Conservation (phyloP, 805 yeast genomes). For the Pichia phayaonensis region DNA sequence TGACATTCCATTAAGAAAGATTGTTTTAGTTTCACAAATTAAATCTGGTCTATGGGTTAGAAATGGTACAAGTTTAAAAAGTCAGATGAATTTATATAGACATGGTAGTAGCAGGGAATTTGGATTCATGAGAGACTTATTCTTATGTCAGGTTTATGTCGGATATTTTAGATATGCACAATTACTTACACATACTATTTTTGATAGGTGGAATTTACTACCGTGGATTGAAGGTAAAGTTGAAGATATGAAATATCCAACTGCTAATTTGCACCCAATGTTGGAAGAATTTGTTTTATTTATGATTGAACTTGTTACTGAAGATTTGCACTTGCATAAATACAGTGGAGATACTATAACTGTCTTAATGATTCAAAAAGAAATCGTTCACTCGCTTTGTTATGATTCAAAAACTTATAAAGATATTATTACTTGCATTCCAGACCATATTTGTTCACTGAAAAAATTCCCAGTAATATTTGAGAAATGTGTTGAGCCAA, state of each 20-base stretch:
- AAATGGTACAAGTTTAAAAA: conserved; percentile 75
- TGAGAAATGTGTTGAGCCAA: conserved; percentile 49
- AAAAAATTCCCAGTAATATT: conserved; percentile 59
- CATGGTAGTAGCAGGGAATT: conserved; percentile 73
- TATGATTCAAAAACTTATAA: conserved; percentile 68
- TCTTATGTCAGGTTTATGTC: conserved; percentile 55
- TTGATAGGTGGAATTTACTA: conserved; percentile 63
- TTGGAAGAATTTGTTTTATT: conserved; percentile 73
- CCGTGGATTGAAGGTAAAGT: conserved; percentile 44
- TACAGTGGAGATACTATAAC: conserved; percentile 40
- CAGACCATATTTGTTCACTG: conserved; percentile 69
- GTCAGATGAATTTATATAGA: conserved; percentile 73
- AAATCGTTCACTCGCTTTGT: conserved; percentile 77
- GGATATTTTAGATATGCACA: conserved; percentile 44
- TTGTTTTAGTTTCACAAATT: conserved; percentile 76
- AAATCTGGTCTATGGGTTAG: conserved; percentile 91
- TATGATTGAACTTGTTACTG: conserved; percentile 60
- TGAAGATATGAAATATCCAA: conserved; percentile 36
- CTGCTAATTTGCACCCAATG: conserved; percentile 32
- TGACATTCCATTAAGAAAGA: conserved; percentile 70
- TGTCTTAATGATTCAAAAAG: conserved; percentile 48
- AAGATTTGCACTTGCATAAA: conserved; percentile 51
- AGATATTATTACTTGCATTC: conserved; percentile 57
- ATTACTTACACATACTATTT: conserved; percentile 45
- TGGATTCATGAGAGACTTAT: conserved; percentile 75